Base-by-base conservation (phyloP, 257 asterid genomes). In the Petunia axillaris region DNA sequence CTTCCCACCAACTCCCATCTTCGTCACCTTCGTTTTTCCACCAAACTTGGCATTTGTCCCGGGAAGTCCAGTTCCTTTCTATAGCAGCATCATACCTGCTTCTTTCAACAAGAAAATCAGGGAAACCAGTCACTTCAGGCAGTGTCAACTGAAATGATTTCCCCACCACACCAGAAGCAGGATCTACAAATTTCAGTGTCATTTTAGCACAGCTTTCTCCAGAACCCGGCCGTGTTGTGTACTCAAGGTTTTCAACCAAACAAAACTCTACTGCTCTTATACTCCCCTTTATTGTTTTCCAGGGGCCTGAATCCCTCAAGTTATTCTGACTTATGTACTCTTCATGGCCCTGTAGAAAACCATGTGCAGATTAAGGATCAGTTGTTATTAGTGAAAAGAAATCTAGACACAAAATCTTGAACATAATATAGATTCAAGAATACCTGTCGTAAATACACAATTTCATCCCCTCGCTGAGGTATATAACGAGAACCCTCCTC, bases 191-290 rank as follows among this genome's bases (percentile, higher is more conserved):
- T 84, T 87, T 90, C 78, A 93, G 92, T 35, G 88, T 87, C 93
- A 95, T 83, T 90, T 87, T 95, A 71, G 98, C 94, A 90, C 98
- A 89, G 90, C 99, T 92, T 85, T 95, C 99, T 38, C 99, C 99
- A 10, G 99, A 95, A 81, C 99, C 99, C 3, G 97, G 86, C 73
- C 83, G 92, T 39, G 94, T 84, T 76, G 95, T 65, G 82, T 93
- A 95, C 82, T 88, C 92, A 2, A 95, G 94, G 75, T 85, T 85
- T 84, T 89, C 91, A 68, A 95, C 93, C 88, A 89, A 85, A 87
- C 99, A 95, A 79, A 90, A 89, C 83, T 95, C 99, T 25, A 90
- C 97, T 43, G 93, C 93, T 77, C 91, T 87, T 84, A 95, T 92
- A 81, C 84, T 85, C 44, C 86, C 91, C 85, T 86, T 89, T 43